Conservation (phyloP, 2,329 filamentous ascomycete genomes). For the Ophiostoma perfectum region DNA sequence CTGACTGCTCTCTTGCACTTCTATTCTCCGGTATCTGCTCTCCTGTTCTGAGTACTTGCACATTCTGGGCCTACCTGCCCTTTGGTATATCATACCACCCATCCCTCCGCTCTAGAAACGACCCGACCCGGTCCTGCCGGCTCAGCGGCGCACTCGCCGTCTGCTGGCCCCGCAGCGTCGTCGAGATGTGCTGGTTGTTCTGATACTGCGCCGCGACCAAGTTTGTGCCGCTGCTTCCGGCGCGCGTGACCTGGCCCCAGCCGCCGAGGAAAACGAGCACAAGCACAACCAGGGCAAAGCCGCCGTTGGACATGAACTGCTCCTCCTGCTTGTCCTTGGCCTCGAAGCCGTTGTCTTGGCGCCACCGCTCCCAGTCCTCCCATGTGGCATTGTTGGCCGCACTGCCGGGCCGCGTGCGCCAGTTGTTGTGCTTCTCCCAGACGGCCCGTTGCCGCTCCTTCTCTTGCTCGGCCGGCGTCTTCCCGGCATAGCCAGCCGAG, state of each 20-base stretch:
- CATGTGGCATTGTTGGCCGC: constrained; percentile 76
- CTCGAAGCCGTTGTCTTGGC: constrained; percentile 47
- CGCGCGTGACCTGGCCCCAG: constrained; percentile 65
- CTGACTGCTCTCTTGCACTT: no score
- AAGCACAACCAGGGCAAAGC: constrained; percentile 69
- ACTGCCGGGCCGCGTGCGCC: constrained; percentile 45
- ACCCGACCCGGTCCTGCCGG: constrained; percentile 65
- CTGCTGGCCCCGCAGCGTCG: constrained; percentile 51
- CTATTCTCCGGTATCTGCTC: not conserved
- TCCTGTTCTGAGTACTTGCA: not conserved
- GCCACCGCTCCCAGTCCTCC: constrained; percentile 94
- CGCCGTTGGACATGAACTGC: constrained; percentile 69
- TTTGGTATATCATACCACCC: constrained; percentile 29
- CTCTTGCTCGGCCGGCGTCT: constrained; percentile 31
- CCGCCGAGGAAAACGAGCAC: constrained; percentile 64
- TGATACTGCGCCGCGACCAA: constrained; percentile 63
- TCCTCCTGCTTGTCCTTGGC: constrained; percentile 45
- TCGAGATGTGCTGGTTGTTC: constrained; percentile 60
- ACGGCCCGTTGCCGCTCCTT: not conserved
- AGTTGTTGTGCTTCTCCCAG: constrained; percentile 37
- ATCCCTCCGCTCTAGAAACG: constrained; percentile 71
- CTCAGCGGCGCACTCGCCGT: constrained; percentile 47
- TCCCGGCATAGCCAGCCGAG: constrained; percentile 40
- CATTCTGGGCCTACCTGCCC: not conserved
- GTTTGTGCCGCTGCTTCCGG: constrained; percentile 55